A percentile compares a stretch with the other conserved stretches of the same genome.
phyloP scores from a whole-genome alignment of 768 basidiomycete genomes.

The Agaricus sinodeliciosus region DNA sequence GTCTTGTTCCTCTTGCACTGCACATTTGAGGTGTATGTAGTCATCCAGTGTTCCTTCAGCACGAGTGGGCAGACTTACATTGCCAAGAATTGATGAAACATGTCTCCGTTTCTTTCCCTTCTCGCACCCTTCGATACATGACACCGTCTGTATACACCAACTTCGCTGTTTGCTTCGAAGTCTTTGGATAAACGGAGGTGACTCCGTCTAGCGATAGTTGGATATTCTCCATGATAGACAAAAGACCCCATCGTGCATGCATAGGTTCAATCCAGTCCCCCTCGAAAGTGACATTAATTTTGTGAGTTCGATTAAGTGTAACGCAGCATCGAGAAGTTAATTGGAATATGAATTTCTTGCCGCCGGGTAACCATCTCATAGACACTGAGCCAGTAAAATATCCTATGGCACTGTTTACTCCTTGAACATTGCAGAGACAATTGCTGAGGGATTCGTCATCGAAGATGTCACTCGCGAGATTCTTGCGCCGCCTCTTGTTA shows the following conservation, averaged over 20 bases:
- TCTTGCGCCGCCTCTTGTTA: conserved; percentile 6
- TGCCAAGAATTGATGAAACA: conserved; percentile 23
- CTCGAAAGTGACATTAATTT: neutral
- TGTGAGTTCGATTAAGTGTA: neutral
- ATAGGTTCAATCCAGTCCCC: conserved; percentile 4
- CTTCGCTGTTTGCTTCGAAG: neutral
- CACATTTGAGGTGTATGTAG: neutral
- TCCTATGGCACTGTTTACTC: neutral
- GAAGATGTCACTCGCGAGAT: neutral
- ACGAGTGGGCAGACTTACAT: conserved; percentile 14
- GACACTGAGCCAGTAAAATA: conserved; percentile 4
- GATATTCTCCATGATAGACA: conserved; percentile 1
- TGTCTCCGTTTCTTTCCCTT: neutral
- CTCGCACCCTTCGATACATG: conserved; percentile 7
- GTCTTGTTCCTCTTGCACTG: conserved; percentile 3
- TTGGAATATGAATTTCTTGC: neutral
- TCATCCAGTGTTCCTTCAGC: neutral
- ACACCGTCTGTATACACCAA: conserved; percentile 16
- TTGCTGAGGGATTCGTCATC: conserved; percentile 5
- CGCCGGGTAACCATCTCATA: neutral
- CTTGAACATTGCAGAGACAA: conserved; percentile 8
- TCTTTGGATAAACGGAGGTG: neutral
- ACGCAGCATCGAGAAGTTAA: neutral
- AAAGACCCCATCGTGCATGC: neutral
- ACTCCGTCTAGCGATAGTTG: conserved; percentile 7